A percentile compares a stretch with the other conserved stretches of the same genome.
Evolutionary conservation across 2,329 filamentous ascomycete genomes (phyloP).

Genomic region (Hirsutella rhossiliensis): DNA sequence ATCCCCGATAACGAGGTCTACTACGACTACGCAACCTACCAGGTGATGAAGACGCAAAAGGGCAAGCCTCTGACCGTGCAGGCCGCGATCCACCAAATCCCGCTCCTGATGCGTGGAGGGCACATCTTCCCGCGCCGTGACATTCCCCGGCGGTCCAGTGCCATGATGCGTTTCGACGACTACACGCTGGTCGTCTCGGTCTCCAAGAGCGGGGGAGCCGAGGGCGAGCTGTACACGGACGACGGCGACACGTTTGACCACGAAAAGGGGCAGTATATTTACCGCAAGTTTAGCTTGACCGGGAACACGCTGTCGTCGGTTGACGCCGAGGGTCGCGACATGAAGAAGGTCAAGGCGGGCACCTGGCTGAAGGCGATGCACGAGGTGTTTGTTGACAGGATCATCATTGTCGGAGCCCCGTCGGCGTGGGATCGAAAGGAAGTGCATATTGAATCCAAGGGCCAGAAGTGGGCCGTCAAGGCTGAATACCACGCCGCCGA

Average conservation of each 20-base stretch:
- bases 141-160: constrained; percentile 69
- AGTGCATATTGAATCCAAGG: constrained; percentile 43
- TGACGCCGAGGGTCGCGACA: constrained; percentile 47
- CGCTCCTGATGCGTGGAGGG: constrained; percentile 83
- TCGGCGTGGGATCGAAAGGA: constrained; percentile 54
- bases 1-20: constrained; percentile 82
- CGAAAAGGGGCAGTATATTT: constrained; percentile 74
- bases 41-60: constrained; percentile 54
- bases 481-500: constrained; percentile 45
- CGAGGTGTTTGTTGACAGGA: constrained; percentile 67
- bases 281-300: constrained; percentile 64
- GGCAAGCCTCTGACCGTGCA: constrained; percentile 58
- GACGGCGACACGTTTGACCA: constrained; percentile 91
- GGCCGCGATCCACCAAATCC: constrained; percentile 76
- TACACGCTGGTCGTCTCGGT: constrained; percentile 77
- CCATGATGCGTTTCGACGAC: constrained; percentile 87
- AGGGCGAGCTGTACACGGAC: constrained; percentile 79
- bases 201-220: constrained; percentile 47
- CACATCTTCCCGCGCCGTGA: constrained; percentile 89
- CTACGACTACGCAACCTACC: constrained; percentile 91
- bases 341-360: constrained; percentile 44
- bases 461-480: constrained; percentile 41
- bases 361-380: constrained; percentile 71
- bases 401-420: constrained; percentile 73
- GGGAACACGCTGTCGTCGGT: constrained; percentile 51